Base-by-base conservation (phyloP, 345 rosid species). In the Citrus sp. region DNA sequence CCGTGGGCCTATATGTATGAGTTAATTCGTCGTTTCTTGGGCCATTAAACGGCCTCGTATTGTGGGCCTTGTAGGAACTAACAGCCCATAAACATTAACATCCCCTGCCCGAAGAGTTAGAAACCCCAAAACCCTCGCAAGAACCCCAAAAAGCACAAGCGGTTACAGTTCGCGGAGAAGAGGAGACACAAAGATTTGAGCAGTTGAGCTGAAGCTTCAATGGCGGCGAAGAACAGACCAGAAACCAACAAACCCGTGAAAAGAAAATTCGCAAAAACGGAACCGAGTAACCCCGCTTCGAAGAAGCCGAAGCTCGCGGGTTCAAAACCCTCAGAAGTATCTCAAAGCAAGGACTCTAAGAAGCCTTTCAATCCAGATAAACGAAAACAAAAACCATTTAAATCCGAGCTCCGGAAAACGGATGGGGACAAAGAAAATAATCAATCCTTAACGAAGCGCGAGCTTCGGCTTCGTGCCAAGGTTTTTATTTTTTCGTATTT, bases 381-480 rank as follows among this genome's bases (percentile, higher is more conserved):
- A 61, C 81, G 51, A 37, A 67, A 42, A 7, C 40, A 70, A 66
- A 16, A 25, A 2, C 77, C 75, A 30, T n/a, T 21, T 4, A 70
- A 61, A 18, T 68, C 78, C 32, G 67, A 78, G 68, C 70, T 59
- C n/a, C 68, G 27, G 35, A 80, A 88, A 59, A 12, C 82, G 12
- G 66, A 54, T 25, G 63, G 68, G 55, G 79, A 59, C 24, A 60
- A 68, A 77, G 71, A 72, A n/a, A 80, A 74, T 21, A 77, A 28
- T 35, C 62, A 10, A 55, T 82, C 83, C 21, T 54, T 78, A 9
- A 63, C 85, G 7, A 89, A 86, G 79, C 85, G 88, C 62, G 92
- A 89, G 62, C 82, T 81, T 38, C 85, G 92, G 62, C 60, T 85
- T 58, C 84, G 66, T 24, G 90, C 94, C 54, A 89, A 89, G 94